Evolutionary conservation across 2,329 filamentous ascomycete species (phyloP), one percentile per base, ranked within the genome.

Genomic region (Neofusicoccum sp.): DNA sequence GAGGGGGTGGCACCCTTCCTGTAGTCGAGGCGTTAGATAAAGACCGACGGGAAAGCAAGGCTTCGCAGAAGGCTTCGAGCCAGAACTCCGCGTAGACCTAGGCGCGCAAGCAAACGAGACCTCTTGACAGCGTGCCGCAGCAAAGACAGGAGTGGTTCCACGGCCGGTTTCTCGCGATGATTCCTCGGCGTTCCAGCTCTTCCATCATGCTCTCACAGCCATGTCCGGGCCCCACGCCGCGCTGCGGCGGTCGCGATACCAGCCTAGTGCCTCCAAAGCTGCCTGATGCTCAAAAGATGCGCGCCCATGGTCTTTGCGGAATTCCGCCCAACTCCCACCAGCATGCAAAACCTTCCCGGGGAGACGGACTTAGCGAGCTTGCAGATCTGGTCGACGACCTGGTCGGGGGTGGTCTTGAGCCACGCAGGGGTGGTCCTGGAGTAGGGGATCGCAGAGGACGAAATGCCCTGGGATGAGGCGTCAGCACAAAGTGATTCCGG

Each of bases 311-410:
- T 33, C 8, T 9, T 56, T 16, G 14, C 36, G 20, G 51, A 41
- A n/a, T 20, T 30, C 28, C n/a, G 14, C 6, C 38, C n/a, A 8
- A 43, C 1, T 43, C 24, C 28, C n/a, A n/a, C n/a, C 38, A 6
- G 41, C 36, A 6, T 56, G 38, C 38, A 16, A 56, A 56, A 8
- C n/a, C 14, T 14, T 44, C 24, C 49, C 20, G 26, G 24, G 36
- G 14, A 30, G 26, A 56, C 51, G 28, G 20, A 56, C 51, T 33
- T 58, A 78, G 95, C 95, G 79, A 98, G 90, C 86, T 96, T 96
- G 84, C 90, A 93, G 84, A 99, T 99, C 85, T 98, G 93, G 79
- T 99, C 95, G 73, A 96, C 91, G 79, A 99, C 92, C 84, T 96
- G 91, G 75, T 97, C 92, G 77, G 95, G 93, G 73, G 92, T 96